Base-by-base conservation (phyloP, 345 rosid species). In the Pistacia atlantica region DNA sequence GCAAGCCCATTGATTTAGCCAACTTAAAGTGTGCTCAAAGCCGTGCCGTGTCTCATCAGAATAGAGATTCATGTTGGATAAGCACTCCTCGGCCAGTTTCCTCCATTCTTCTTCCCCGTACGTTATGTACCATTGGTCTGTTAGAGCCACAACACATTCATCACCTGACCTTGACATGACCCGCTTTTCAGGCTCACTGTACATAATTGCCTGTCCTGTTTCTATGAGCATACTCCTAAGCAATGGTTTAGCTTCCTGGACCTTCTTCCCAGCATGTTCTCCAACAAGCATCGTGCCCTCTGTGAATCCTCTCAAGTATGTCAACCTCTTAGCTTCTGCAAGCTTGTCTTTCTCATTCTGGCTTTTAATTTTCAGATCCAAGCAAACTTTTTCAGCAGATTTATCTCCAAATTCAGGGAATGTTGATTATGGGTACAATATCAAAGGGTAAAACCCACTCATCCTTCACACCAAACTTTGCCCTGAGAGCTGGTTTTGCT, bases 1-100 rank as follows among this genome's bases (percentile, higher is more conserved):
- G 82, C 99, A 93, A 63, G 98, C 99, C 98, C 99, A 95, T 82
- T 93, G 99, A 81, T 93, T 95, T 71, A 95, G 87, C 99, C 99
- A 95, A 80, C 93, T 65, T 83, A 93, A 84, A 14, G 99, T 92
- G 70, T 95, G 98, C 87, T 90, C 99, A 84, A 95, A 95, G 28
- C 90, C 92, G 73, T 92, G 92, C 17, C 90, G 83, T 35, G 93
- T 90, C 89, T 95, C 98, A 38, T 95, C 97, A 60, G 89, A 85
- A 82, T 83, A 95, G 52, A 92, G 85, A 84, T 92, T 92, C 97
- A 93, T 95, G 61, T 65, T 84, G 48, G 91, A 80, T 38, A 95
- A 85, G 84, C 99, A 93, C 42, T 95, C 97, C 80, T 90, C 94
- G 8, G 96, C 88, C 72, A 90, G 45, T 68, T 82, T 79, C 83